Conservation (phyloP, 1,284 basidiomycete species). For the Mycena citricolor region DNA sequence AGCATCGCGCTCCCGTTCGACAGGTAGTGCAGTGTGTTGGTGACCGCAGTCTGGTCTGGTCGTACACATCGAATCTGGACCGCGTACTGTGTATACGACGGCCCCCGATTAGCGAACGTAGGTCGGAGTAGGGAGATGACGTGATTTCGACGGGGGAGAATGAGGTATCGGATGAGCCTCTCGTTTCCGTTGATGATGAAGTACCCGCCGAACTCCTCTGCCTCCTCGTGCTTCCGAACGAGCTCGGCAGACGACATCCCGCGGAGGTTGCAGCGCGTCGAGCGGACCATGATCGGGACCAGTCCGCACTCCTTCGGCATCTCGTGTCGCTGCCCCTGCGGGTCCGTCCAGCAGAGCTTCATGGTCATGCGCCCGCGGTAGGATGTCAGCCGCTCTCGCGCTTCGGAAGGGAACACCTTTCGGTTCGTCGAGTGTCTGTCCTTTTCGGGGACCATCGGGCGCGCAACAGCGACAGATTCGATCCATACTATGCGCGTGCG, state of each 20-base stretch:
- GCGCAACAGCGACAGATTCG: constrained; percentile 80
- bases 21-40: constrained; percentile 97
- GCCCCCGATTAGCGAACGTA: constrained; percentile 89
- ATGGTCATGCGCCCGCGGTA: constrained; percentile 93
- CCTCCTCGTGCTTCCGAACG: constrained; percentile 90
- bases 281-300: constrained; percentile 96
- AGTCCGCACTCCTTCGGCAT: constrained; percentile 88
- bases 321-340: constrained; percentile 69
- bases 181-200: constrained; percentile 99
- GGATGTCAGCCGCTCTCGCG: constrained; percentile 88
- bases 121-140: constrained; percentile 85
- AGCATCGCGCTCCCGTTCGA: constrained; percentile 95
- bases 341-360: constrained; percentile 85
- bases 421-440: constrained; percentile 77
- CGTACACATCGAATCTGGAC: constrained; percentile 96
- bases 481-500: constrained; percentile 86
- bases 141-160: constrained; percentile 88
- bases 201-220: constrained; percentile 98
- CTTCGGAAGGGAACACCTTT: constrained; percentile 87
- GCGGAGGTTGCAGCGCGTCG: constrained; percentile 91
- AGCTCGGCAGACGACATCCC: constrained; percentile 85
- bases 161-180: constrained; percentile 96
- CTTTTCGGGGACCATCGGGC: constrained; percentile 87
- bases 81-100: constrained; percentile 92
- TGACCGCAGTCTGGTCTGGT: constrained; percentile 87